Evolutionary conservation across 2,329 filamentous ascomycete genomes (phyloP).

Genomic region (Colletotrichum nymphaeae): DNA sequence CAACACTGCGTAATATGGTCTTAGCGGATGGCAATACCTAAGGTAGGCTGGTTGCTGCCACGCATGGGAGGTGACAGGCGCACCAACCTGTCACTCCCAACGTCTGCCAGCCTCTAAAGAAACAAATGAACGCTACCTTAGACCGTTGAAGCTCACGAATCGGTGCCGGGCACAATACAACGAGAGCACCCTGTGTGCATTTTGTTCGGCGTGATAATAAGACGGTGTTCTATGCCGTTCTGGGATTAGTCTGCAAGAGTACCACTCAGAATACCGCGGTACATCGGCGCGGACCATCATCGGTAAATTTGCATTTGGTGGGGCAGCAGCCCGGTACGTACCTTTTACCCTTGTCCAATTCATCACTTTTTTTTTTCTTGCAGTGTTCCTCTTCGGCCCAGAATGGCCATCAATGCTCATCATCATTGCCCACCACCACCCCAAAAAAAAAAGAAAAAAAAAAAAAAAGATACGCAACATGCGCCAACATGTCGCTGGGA

Average conservation of each 20-base stretch:
- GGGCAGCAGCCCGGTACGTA: neutral
- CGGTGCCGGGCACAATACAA: neutral
- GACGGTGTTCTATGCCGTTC: neutral
- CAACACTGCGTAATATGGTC: neutral
- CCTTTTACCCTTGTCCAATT: neutral
- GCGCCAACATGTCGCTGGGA: slow-evolving; percentile 13
- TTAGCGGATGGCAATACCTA: slow-evolving; percentile 2
- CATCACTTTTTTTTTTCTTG: neutral
- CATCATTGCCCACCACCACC: slow-evolving; percentile 2
- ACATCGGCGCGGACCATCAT: slow-evolving; percentile 16
- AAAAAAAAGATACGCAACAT: neutral
- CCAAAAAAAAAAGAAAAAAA: too few species aligned
- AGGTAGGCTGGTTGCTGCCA: neutral
- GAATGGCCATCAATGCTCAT: neutral
- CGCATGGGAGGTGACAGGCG: neutral
- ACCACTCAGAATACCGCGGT: neutral
- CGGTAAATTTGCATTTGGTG: slow-evolving; percentile 21
- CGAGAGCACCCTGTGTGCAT: neutral
- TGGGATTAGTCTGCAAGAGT: neutral
- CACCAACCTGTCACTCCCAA: neutral
- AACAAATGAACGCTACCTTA: too few species aligned
- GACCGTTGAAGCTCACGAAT: neutral
- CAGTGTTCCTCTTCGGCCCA: neutral
- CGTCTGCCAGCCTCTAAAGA: slow-evolving; percentile 1
- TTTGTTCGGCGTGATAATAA: neutral